These are phyloP conservation scores for Apiosordaria backusii DNA, from an alignment of 495 filamentous ascomycete species.

Conservation along the genomic window DNA sequence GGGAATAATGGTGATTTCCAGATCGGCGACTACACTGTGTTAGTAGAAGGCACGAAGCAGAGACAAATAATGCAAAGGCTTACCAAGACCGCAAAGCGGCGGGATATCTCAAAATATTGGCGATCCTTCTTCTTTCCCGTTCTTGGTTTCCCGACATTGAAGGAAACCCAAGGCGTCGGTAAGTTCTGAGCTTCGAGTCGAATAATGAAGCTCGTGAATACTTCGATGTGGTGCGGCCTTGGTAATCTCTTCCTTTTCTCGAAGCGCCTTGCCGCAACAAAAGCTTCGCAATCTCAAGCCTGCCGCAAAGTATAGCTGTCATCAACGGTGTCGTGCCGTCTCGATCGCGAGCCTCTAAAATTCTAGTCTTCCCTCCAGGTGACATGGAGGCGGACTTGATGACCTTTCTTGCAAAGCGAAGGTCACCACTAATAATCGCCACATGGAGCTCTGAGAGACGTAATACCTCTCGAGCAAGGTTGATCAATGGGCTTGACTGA, in stretches of 20 bases:
- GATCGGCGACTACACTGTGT: not conserved
- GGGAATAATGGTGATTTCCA: not conserved
- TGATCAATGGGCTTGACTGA: too few species aligned
- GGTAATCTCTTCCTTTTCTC: not conserved
- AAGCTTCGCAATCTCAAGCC: not conserved
- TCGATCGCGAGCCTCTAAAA: not conserved
- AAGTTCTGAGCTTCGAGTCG: not conserved
- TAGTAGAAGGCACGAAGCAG: not conserved
- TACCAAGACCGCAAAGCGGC: constrained; percentile 14
- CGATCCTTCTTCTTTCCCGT: not conserved
- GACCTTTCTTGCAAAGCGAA: not conserved
- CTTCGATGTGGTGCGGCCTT: not conserved
- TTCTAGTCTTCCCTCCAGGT: not conserved
- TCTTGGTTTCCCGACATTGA: not conserved
- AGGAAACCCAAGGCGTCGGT: not conserved
- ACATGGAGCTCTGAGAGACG: constrained; percentile 5
- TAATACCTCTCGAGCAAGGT: not conserved
- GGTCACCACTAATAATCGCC: not conserved
- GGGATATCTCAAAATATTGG: constrained; percentile 5
- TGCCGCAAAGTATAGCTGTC: constrained; percentile 12
- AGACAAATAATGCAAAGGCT: not conserved
- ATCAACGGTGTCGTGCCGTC: constrained; percentile 13
- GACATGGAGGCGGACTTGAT: not conserved
- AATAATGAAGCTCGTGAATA: not conserved
- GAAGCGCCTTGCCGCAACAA: constrained; percentile 4